These are phyloP conservation scores for Nidularia pulvinata DNA, from an alignment of 768 basidiomycete genomes.

Conservation along the genomic window DNA sequence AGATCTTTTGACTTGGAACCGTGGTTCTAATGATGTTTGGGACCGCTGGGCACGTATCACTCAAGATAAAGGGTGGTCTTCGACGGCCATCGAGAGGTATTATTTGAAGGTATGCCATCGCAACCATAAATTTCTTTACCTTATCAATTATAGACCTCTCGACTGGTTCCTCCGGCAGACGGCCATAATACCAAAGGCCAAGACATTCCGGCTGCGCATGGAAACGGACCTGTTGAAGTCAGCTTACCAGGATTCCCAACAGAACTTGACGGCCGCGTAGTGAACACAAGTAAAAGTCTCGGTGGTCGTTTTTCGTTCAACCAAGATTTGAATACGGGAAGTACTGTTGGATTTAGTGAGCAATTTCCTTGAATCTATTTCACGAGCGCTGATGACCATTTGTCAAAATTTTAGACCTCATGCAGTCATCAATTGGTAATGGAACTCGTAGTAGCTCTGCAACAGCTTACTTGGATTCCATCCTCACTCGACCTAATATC, in stretches of 20 bases:
- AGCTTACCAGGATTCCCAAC: slow-evolving; percentile 2
- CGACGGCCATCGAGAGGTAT: slow-evolving; percentile 24
- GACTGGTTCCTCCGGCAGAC: slow-evolving; percentile 6
- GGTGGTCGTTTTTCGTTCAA: slow-evolving; percentile 5
- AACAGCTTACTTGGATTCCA: not conserved
- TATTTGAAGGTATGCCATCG: slow-evolving; percentile 17
- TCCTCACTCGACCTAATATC: not conserved
- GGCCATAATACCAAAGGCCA: slow-evolving; percentile 18
- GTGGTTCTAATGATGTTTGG: slow-evolving; percentile 43
- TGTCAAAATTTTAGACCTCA: not conserved
- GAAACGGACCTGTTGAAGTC: slow-evolving; percentile 5
- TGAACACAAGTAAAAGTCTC: not conserved
- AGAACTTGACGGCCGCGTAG: not conserved
- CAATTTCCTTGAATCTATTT: not conserved
- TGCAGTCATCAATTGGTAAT: slow-evolving; percentile 3
- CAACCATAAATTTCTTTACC: not conserved
- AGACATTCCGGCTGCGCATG: slow-evolving; percentile 21
- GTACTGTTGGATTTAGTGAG: slow-evolving; percentile 2
- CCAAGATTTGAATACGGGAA: slow-evolving; percentile 4
- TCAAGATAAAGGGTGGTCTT: slow-evolving; percentile 48
- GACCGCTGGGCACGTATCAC: slow-evolving; percentile 48
- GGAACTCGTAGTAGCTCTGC: not conserved
- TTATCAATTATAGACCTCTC: not conserved
- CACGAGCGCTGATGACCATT: not conserved
- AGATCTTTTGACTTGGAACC: slow-evolving; percentile 26